Conservation (phyloP, 805 yeast genomes). For the Alloascoidea hylecoeti region DNA sequence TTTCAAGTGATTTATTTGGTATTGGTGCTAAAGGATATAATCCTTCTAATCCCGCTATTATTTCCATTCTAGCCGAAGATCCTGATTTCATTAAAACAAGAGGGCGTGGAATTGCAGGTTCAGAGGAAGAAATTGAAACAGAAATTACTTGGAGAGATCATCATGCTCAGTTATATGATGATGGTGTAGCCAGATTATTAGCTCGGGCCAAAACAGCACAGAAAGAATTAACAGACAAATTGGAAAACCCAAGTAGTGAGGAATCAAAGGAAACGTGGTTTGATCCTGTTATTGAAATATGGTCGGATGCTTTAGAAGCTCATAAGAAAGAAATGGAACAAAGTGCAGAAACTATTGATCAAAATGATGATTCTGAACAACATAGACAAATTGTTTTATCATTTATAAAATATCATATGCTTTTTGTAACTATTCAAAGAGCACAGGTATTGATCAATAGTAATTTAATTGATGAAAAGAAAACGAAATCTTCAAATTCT, state of each 20-base stretch:
- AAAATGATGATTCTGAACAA: slow-evolving; percentile 45
- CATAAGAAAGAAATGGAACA: slow-evolving; percentile 44
- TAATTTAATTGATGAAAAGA: slow-evolving; percentile 12
- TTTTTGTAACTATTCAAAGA: slow-evolving; percentile 58
- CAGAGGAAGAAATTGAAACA: slow-evolving; percentile 1
- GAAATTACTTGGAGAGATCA: slow-evolving; percentile 43
- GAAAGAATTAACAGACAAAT: slow-evolving; percentile 9
- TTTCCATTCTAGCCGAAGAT: not conserved
- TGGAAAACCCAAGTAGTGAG: not conserved
- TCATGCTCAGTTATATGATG: slow-evolving; percentile 50
- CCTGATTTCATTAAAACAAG: not conserved
- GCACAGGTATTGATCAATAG: slow-evolving; percentile 31
- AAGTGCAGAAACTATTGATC: slow-evolving; percentile 20
- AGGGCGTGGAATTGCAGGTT: not conserved
- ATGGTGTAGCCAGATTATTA: slow-evolving; percentile 54
- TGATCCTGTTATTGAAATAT: slow-evolving; percentile 42
- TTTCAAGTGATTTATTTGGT: slow-evolving; percentile 1
- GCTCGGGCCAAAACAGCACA: slow-evolving; percentile 23
- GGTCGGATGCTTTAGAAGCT: slow-evolving; percentile 56
- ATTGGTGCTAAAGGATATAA: not conserved
- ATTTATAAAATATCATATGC: slow-evolving; percentile 53
- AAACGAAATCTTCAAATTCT: slow-evolving; percentile 19
- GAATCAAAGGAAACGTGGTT: slow-evolving; percentile 14
- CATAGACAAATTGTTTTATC: slow-evolving; percentile 64
- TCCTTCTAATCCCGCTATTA: not conserved